A percentile compares a stretch with the other conserved stretches of the same genome.
These are phyloP conservation scores for Citrus australasica DNA, from an alignment of 345 rosid species.

Conservation along the genomic window DNA sequence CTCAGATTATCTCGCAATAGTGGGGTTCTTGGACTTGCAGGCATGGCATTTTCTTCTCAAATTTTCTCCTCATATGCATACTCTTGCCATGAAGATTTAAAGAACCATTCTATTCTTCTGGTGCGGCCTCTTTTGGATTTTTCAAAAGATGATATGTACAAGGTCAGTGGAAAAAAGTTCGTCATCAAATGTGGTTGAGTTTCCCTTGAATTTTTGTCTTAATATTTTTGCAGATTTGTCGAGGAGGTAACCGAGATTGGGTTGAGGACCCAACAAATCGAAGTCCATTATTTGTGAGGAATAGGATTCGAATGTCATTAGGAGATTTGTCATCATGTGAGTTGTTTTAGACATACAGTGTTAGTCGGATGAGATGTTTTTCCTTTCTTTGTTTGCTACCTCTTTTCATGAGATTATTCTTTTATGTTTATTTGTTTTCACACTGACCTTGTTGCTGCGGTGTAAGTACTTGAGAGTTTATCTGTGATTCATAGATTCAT, in stretches of 20 bases:
- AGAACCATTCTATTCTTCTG: constrained; percentile 49
- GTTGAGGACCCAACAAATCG: constrained; percentile 91
- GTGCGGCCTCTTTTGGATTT: constrained; percentile 78
- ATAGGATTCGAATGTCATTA: constrained; percentile 74
- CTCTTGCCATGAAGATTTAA: constrained; percentile 27
- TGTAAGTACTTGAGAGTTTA: constrained; percentile 7
- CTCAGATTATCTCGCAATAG: constrained; percentile 88
- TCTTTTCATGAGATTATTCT: not conserved
- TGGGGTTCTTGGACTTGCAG: constrained; percentile 95
- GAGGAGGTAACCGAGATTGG: constrained; percentile 46
- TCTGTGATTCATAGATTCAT: not conserved
- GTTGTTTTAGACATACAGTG: constrained; percentile 20
- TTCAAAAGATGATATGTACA: constrained; percentile 77
- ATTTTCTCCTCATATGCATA: constrained; percentile 38
- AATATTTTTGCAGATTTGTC: constrained; percentile 57
- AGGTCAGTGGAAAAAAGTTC: constrained; percentile 35
- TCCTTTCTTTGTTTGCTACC: not conserved
- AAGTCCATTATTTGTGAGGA: constrained; percentile 70
- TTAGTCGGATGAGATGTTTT: not conserved
- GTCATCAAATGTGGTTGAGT: not conserved
- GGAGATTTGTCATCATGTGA: constrained; percentile 57
- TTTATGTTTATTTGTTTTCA: not conserved
- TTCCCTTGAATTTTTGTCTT: not conserved
- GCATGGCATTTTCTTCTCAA: constrained; percentile 78
- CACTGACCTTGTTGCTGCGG: not conserved